These are phyloP conservation scores for Solanum aculeatissimum DNA, from an alignment of 305 asterid species.

Conservation along the genomic window DNA sequence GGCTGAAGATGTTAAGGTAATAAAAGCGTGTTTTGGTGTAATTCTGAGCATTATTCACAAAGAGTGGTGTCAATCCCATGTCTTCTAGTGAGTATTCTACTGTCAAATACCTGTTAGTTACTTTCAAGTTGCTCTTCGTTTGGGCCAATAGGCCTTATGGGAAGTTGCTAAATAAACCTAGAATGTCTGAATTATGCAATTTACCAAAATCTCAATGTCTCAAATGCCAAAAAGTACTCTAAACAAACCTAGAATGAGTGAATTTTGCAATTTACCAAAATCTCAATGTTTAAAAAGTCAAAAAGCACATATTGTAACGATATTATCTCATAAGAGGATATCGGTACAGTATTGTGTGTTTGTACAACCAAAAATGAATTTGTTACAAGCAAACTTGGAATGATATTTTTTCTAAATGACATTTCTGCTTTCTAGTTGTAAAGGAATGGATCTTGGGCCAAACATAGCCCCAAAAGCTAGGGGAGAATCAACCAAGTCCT, in stretches of 20 bases:
- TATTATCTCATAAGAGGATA: not conserved
- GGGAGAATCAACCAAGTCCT: too few relatives aligned
- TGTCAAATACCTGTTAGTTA: not conserved
- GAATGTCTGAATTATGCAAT: not conserved
- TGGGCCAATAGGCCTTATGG: not conserved
- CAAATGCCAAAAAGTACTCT: too few relatives aligned
- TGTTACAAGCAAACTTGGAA: not conserved
- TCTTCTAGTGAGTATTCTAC: conserved; percentile 2
- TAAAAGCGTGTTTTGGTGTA: not conserved
- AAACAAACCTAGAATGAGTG: not conserved
- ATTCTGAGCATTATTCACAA: not conserved
- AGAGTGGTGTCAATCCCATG: not conserved
- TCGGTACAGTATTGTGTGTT: not conserved
- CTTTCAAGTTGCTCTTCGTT: not conserved
- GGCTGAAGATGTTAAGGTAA: conserved; percentile 98
- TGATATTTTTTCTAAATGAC: not conserved
- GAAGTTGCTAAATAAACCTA: not conserved
- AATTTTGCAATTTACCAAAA: not conserved
- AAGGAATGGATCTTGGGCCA: too few relatives aligned
- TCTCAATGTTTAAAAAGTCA: not conserved
- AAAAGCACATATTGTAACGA: not conserved
- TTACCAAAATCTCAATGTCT: not conserved
- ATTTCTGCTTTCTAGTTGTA: not conserved
- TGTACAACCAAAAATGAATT: not conserved
- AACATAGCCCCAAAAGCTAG: too few relatives aligned